Percentiles rank a stretch among this genome's conserved stretches.
Evolutionary conservation across 495 filamentous ascomycete species (phyloP).

Genomic region (Tirmania nivea): DNA sequence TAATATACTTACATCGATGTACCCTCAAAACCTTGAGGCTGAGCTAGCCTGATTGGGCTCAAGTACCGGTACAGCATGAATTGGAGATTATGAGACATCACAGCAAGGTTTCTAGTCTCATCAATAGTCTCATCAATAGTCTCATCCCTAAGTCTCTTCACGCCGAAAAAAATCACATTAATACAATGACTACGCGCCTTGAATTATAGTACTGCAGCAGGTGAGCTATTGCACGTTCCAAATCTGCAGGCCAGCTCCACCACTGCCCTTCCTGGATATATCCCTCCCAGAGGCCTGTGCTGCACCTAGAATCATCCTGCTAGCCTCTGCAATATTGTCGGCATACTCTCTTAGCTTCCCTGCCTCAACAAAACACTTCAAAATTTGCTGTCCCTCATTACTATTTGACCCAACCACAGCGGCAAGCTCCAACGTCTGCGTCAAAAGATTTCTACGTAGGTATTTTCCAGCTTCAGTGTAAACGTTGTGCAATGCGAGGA

Average conservation of each 20-base stretch:
- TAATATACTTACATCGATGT: no score
- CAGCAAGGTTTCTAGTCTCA: no score
- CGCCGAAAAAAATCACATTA: no score
- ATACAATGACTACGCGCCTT: no score
- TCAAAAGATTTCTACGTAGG: conserved; percentile 6
- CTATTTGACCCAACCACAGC: conserved; percentile 14
- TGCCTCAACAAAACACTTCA: conserved; percentile 7
- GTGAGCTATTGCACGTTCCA: conserved; percentile 13
- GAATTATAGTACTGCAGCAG: no score
- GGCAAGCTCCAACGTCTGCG: conserved; percentile 15
- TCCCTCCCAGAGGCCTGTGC: neutral
- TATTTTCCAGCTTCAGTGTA: conserved; percentile 16
- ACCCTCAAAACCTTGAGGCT: no score
- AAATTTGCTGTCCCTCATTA: conserved; percentile 4
- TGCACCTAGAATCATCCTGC: conserved; percentile 10
- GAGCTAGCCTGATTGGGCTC: no score
- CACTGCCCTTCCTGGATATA: neutral
- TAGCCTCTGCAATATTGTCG: conserved; percentile 10
- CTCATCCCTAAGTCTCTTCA: no score
- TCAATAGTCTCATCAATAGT: no score
- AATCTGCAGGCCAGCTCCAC: conserved; percentile 5
- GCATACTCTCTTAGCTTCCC: conserved; percentile 18
- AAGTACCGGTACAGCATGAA: no score
- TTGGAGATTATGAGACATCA: no score
- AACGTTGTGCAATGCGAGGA: conserved; percentile 15